These are phyloP conservation scores for Cladosporium sphaerospermum DNA, from an alignment of 2,329 filamentous ascomycete genomes.

Conservation along the genomic window DNA sequence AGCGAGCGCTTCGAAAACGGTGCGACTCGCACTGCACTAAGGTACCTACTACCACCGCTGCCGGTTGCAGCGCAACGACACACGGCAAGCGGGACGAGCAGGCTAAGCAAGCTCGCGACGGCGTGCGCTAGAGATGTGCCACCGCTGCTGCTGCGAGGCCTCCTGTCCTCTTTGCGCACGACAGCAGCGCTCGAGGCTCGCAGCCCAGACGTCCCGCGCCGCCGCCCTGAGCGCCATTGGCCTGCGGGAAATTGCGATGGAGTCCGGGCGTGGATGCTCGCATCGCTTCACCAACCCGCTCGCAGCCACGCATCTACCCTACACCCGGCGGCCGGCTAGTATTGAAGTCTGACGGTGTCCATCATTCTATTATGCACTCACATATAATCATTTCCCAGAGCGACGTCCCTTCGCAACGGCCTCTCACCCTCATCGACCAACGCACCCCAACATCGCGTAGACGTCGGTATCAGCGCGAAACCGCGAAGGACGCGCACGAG, in stretches of 20 bases:
- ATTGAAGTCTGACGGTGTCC: no score
- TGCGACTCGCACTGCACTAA: no score
- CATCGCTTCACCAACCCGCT: no score
- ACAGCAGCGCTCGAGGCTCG: background rate
- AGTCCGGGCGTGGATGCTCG: background rate
- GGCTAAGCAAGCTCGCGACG: background rate
- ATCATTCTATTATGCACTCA: no score
- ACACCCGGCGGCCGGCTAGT: no score
- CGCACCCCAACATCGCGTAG: no score
- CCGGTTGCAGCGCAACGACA: background rate
- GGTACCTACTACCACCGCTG: no score
- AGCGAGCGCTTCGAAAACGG: background rate
- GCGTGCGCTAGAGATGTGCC: background rate
- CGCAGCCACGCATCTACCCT: background rate
- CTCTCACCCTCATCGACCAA: no score
- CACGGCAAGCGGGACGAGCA: background rate
- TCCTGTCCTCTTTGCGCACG: background rate
- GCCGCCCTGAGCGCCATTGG: background rate
- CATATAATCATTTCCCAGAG: no score
- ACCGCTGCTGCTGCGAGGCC: background rate
- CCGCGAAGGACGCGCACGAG: no score
- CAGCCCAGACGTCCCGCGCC: background rate
- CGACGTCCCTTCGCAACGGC: no score
- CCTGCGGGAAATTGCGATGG: slow-evolving; percentile 7
- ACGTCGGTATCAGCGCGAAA: no score